A percentile compares a stretch with the other conserved stretches of the same genome.
Conservation (phyloP, 1,284 basidiomycete species). For the Mycosarcoma mackinlayi region DNA sequence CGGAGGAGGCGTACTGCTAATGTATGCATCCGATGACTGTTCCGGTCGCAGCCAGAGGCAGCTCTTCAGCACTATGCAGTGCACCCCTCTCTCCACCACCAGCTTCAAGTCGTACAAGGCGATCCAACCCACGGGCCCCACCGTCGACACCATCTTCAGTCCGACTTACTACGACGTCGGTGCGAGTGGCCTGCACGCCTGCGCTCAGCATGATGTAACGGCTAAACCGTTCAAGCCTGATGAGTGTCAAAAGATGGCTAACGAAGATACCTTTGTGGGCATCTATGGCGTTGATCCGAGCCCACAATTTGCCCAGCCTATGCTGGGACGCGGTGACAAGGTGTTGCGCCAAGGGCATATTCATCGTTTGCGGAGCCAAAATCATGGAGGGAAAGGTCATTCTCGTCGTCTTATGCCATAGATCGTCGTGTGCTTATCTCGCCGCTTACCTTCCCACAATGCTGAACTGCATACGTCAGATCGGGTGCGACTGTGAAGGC, state of each 20-base stretch:
- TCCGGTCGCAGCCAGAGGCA: constrained; percentile 13
- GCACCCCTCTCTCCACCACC: constrained; percentile 22
- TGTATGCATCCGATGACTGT: constrained; percentile 28
- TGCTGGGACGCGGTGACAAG: constrained; percentile 8
- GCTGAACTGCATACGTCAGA: too few species aligned
- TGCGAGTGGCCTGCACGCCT: constrained; percentile 19
- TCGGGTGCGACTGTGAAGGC: too few species aligned
- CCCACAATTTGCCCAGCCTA: constrained; percentile 5
- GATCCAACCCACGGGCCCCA: constrained; percentile 3
- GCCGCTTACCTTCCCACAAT: too few species aligned
- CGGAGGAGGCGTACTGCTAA: constrained; percentile 25
- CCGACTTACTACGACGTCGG: constrained; percentile 23
- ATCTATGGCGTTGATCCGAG: constrained; percentile 25
- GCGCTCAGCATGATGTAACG: constrained; percentile 7
- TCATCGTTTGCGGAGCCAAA: constrained; percentile 6
- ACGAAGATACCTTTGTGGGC: constrained; percentile 22
- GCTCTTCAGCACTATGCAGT: constrained; percentile 27
- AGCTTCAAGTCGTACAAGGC: constrained; percentile 35
- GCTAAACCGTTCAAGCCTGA: constrained; percentile 9
- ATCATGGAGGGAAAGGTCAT: not conserved
- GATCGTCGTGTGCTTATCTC: not conserved
- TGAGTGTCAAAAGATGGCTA: constrained; percentile 25
- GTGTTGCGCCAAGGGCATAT: constrained; percentile 9
- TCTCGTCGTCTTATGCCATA: not conserved
- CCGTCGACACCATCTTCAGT: constrained; percentile 27